Conservation (phyloP, 805 yeast genomes). For the Tetrapisispora fleetii region DNA sequence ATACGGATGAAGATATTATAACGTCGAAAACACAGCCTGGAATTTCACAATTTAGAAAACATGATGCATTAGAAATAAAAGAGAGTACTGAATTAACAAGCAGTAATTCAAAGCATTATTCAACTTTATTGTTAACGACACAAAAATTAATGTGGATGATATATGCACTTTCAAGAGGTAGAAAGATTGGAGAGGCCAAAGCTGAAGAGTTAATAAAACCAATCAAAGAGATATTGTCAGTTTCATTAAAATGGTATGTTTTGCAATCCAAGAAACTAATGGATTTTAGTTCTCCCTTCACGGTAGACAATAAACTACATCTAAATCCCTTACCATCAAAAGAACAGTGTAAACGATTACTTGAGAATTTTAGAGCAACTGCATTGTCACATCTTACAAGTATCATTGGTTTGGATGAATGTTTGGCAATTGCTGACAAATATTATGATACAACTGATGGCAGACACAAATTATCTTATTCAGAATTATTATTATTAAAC, state of each 20-base stretch:
- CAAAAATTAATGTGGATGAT: constrained; percentile 19
- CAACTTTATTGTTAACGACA: constrained; percentile 15
- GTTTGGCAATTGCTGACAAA: constrained; percentile 10
- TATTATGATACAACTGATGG: constrained; percentile 10
- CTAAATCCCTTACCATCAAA: constrained; percentile 19
- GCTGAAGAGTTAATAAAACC: constrained; percentile 13
- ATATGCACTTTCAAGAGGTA: constrained; percentile 6
- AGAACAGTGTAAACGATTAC: constrained; percentile 15
- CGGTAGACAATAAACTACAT: constrained; percentile 7
- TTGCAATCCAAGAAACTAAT: constrained; percentile 17
- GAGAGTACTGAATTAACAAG: not conserved
- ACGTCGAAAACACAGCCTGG: not conserved
- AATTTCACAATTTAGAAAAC: not conserved
- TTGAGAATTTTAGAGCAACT: constrained; percentile 14
- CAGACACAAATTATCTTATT: constrained; percentile 12
- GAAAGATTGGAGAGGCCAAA: constrained; percentile 1
- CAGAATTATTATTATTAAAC: constrained; percentile 20
- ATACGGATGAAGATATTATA: not conserved
- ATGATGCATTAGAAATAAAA: not conserved
- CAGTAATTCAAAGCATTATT: constrained; percentile 6
- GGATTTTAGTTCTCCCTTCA: constrained; percentile 17
- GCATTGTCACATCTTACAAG: constrained; percentile 14
- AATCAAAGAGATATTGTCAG: constrained; percentile 11
- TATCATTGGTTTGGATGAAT: constrained; percentile 11
- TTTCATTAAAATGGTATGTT: constrained; percentile 20